phyloP scores from a whole-genome alignment of 352 stramenopile species.

The Pythium apleroticum region DNA sequence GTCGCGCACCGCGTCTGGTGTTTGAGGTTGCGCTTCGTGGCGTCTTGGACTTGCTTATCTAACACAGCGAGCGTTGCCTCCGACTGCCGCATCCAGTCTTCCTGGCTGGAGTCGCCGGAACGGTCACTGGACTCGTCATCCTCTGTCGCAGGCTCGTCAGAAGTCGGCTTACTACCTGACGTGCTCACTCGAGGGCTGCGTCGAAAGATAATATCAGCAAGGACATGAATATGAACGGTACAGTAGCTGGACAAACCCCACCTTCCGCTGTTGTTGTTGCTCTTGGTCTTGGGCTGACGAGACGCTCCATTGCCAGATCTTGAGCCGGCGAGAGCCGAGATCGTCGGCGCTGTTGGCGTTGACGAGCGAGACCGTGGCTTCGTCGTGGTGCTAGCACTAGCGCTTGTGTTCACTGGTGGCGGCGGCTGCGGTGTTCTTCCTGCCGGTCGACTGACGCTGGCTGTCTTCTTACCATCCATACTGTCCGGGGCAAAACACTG shows the following conservation, averaged over 20 bases:
- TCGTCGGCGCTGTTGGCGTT: neutral
- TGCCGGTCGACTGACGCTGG: neutral
- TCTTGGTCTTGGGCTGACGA: constrained; percentile 5
- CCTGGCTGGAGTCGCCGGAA: neutral
- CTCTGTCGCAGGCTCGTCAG: constrained; percentile 15
- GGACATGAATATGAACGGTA: no score
- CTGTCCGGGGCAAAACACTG: neutral
- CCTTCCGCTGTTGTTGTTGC: constrained; percentile 14
- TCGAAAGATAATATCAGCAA: neutral
- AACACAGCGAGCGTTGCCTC: constrained; percentile 16
- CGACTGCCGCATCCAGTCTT: constrained; percentile 24
- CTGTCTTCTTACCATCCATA: constrained; percentile 9
- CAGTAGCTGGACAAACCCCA: neutral
- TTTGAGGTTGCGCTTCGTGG: constrained; percentile 28
- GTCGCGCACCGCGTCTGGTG: constrained; percentile 41
- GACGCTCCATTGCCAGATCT: neutral
- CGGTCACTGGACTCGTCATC: constrained; percentile 13
- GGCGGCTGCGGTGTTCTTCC: constrained; percentile 21
- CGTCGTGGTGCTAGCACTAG: neutral
- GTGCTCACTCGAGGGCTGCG: constrained; percentile 4
- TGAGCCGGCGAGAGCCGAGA: neutral
- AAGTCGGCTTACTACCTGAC: neutral
- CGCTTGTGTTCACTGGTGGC: neutral
- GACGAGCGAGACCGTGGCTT: constrained; percentile 13
- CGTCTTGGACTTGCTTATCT: constrained; percentile 31